phyloP scores from a whole-genome alignment of 805 yeast species.

The Spathaspora passalidarum region DNA sequence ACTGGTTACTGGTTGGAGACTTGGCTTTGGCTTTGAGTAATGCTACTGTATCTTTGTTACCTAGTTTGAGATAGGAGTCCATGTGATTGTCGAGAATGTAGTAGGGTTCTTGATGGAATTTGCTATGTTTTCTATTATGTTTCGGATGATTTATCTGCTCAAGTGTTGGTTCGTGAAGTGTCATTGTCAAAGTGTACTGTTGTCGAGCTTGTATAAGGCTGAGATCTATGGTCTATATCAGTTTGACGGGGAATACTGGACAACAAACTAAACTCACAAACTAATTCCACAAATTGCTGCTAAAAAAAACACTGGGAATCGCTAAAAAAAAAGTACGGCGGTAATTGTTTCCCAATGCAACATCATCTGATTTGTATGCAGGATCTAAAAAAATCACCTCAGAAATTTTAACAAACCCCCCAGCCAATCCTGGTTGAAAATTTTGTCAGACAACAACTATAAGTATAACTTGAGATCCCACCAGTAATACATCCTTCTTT shows the following conservation, averaged over 20 bases:
- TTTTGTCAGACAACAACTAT: too few relatives aligned
- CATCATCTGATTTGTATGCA: neutral
- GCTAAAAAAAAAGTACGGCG: too few relatives aligned
- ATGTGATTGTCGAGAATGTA: slow-evolving; percentile 2
- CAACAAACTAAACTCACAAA: neutral
- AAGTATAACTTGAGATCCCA: too few relatives aligned
- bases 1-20: neutral
- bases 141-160: neutral
- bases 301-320: neutral
- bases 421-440: neutral
- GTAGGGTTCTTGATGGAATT: slow-evolving; percentile 1
- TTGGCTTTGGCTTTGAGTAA: too few relatives aligned
- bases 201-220: too few relatives aligned
- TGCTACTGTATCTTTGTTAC: neutral
- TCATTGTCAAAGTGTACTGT: neutral
- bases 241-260: too few relatives aligned
- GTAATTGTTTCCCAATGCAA: too few relatives aligned
- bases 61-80: slow-evolving; percentile 3
- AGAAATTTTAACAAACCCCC: neutral
- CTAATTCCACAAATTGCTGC: neutral
- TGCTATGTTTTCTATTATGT: slow-evolving; percentile 1
- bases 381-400: neutral
- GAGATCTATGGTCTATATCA: too few relatives aligned
- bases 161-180: neutral
- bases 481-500: too few relatives aligned